Evolutionary conservation across 2,329 filamentous ascomycete species (phyloP), one percentile per base, ranked within the genome.

Genomic region (Capronia epimyces): DNA sequence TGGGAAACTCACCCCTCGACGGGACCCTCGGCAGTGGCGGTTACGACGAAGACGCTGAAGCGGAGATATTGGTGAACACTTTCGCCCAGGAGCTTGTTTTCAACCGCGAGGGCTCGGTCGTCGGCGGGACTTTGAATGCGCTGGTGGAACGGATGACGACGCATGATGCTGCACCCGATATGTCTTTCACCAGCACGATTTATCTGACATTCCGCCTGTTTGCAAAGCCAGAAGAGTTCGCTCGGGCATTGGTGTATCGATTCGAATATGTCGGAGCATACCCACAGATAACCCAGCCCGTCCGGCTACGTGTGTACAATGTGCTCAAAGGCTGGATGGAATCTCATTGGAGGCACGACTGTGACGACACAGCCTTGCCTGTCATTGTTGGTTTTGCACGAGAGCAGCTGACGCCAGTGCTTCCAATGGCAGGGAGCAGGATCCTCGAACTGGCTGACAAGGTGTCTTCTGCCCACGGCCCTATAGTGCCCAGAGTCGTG

Each of bases 241-340:
- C 90, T 0, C 80, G 89, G 65, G 80, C 84, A 3, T 76, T 98
- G n/a, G 85, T 94, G 46, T 86, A 93, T 50, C 84, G 94, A 24
- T 98, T 95, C 67, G 87, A 96, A 52, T 95, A 96, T 61, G 86
- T 95, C 31, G 86, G 82, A 10, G 86, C 93, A 53, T 86, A 84
- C 42, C 80, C 83, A 18, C 79, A 83, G 52, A 80, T 90, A 56
- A 83, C 89, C 18, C 80, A 77, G 2, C 88, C 91, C 0, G 91
- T 97, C 18, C 83, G 90, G 44, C 74, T 98, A 42, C 82, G 93
- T 45, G 89, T 97, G 1, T 97, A 94, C 74, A 97, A 98, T 66
- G 84, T 89, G 50, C 89, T 98, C 76, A 98, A 98, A 69, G 87
- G 87, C 36, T 98, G 93, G 93, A 75, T 98, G 16, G 93, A 97